Conservation (phyloP, 148 eudicot genomes). For the Chenopodium berlandieri region DNA sequence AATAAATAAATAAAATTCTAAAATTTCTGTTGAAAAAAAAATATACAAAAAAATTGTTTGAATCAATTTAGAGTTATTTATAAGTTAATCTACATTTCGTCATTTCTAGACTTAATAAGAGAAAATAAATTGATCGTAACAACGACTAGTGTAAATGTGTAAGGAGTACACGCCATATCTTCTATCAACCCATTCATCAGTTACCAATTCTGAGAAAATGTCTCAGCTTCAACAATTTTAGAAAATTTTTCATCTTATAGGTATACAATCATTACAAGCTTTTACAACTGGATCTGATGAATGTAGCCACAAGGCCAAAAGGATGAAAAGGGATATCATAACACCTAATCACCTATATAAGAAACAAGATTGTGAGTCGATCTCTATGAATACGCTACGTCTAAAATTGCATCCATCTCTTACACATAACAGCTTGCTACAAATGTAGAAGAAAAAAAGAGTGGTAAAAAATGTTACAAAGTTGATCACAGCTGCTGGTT, state of each 20-base stretch:
- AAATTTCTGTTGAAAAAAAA: no score
- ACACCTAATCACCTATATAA: neutral
- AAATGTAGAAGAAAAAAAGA: neutral
- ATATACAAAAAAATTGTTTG: no score
- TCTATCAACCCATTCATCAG: neutral
- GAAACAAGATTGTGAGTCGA: neutral
- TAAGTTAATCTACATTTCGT: no score
- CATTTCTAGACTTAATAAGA: no score
- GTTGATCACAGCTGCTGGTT: neutral
- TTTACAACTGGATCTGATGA: slow-evolving; percentile 1
- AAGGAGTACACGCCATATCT: neutral
- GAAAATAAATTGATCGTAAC: no score
- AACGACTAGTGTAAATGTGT: no score
- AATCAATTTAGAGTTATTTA: no score
- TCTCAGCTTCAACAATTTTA: neutral
- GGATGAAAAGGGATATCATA: neutral
- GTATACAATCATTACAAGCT: neutral
- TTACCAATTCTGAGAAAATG: neutral
- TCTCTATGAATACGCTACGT: neutral
- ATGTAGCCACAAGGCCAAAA: neutral
- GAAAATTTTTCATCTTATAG: neutral
- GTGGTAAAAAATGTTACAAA: neutral
- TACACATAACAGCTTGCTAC: neutral
- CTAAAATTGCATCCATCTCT: slow-evolving; percentile 5
- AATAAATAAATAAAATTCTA: no score